Conservation (phyloP, 1,139 yeast genomes). For the Taiozyma sp. region DNA sequence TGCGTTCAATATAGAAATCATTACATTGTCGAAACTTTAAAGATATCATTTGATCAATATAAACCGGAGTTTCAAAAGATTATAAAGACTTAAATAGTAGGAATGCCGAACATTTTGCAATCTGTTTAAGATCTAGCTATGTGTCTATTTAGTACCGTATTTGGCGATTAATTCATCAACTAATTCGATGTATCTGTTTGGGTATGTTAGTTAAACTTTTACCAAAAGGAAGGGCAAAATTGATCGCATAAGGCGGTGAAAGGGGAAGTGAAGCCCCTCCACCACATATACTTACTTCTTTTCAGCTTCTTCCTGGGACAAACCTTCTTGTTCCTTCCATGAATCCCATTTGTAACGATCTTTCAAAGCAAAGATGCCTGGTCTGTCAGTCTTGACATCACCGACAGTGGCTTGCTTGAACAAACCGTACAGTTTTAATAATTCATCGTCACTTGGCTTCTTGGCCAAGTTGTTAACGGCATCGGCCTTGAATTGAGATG, state of each 20-base stretch:
- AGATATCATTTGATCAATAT: not conserved
- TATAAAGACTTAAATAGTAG: not conserved
- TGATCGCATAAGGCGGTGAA: too few species aligned
- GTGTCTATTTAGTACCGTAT: slow-evolving; percentile 25
- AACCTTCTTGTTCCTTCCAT: slow-evolving; percentile 88
- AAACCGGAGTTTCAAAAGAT: not conserved
- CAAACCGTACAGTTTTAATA: slow-evolving; percentile 79
- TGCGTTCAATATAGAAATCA: too few species aligned
- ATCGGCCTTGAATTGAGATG: slow-evolving; percentile 48
- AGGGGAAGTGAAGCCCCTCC: too few species aligned
- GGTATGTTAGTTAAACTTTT: not conserved
- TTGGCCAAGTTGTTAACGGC: slow-evolving; percentile 71
- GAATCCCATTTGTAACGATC: slow-evolving; percentile 98
- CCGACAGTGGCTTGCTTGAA: slow-evolving; percentile 98
- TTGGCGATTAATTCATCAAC: slow-evolving; percentile 65
- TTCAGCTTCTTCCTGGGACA: slow-evolving; percentile 88
- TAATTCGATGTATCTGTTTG: slow-evolving; percentile 53
- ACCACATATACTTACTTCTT: slow-evolving; percentile 32
- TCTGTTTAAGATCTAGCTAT: not conserved
- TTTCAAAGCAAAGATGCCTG: slow-evolving; percentile 87
- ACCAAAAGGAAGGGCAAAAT: too few species aligned
- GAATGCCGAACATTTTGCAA: too few species aligned
- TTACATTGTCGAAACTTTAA: not conserved
- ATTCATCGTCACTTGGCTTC: slow-evolving; percentile 84
- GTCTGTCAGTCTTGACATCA: slow-evolving; percentile 79